A percentile compares a stretch with the other conserved stretches of the same genome.
These are phyloP conservation scores for Poteriospumella lacustris DNA, from an alignment of 108 stramenopile species.

Conservation along the genomic window DNA sequence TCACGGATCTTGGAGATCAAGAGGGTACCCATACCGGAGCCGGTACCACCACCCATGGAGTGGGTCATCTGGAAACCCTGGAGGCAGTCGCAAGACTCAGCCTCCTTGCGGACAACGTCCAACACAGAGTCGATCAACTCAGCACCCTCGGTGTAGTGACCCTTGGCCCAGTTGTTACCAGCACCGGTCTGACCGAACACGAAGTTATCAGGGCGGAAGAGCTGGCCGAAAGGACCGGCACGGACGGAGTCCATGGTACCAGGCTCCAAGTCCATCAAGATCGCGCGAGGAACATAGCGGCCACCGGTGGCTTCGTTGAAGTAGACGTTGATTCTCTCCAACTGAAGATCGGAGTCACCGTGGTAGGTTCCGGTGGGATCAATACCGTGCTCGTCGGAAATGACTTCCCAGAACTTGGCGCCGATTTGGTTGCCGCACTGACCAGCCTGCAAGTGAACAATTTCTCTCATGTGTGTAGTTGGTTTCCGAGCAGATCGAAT, in stretches of 20 bases:
- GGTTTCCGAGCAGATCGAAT: no score
- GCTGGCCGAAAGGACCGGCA: constrained; percentile 20
- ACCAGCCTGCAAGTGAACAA: constrained; percentile 76
- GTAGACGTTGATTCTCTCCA: constrained; percentile 23
- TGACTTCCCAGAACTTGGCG: constrained; percentile 36
- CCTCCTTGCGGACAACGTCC: constrained; percentile 30
- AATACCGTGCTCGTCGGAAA: constrained; percentile 13
- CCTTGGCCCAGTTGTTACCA: constrained; percentile 30
- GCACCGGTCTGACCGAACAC: constrained; percentile 27
- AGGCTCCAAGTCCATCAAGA: constrained; percentile 68
- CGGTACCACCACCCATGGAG: constrained; percentile 37
- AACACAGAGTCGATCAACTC: constrained; percentile 31
- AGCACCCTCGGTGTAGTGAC: constrained; percentile 30
- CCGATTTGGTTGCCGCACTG: constrained; percentile 30
- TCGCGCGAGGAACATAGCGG: constrained; percentile 49
- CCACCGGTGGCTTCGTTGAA: constrained; percentile 35
- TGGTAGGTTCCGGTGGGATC: constrained; percentile 28
- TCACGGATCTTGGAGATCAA: constrained; percentile 35
- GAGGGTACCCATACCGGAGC: constrained; percentile 37
- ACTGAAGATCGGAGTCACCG: constrained; percentile 31
- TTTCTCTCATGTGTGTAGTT: constrained; percentile 98
- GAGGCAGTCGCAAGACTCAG: constrained; percentile 29
- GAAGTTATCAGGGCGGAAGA: constrained; percentile 29
- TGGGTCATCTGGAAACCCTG: constrained; percentile 36
- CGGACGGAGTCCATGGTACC: constrained; percentile 50